Percentiles rank a stretch among this genome's conserved stretches.
Evolutionary conservation across 2,329 filamentous ascomycete species (phyloP).

Genomic region (Fusarium miscanthi): DNA sequence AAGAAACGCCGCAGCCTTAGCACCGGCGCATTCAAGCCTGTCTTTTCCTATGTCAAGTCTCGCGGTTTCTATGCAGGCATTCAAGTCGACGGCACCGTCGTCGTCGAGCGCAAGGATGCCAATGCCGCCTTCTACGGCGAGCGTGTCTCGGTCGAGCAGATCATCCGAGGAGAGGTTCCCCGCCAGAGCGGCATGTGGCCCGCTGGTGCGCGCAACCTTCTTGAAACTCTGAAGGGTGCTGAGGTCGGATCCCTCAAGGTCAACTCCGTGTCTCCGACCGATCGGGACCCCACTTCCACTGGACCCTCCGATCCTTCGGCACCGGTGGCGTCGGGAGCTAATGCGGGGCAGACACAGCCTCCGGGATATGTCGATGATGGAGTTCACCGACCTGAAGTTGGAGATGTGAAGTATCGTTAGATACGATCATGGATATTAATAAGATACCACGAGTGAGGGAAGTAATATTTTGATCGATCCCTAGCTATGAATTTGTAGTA

Average conservation of each 20-base stretch:
- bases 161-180: conserved; percentile 57
- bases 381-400: conserved; percentile 36
- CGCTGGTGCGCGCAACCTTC: conserved; percentile 46
- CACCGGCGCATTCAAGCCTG: conserved; percentile 51
- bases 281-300: conserved; percentile 12
- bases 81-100: conserved; percentile 86
- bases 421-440: not conserved
- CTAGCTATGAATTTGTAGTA: not conserved
- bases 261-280: conserved; percentile 17
- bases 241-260: conserved; percentile 45
- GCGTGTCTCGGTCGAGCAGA: conserved; percentile 57
- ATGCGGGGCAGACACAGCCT: conserved; percentile 22
- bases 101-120: conserved; percentile 87
- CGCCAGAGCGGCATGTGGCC: conserved; percentile 49
- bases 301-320: conserved; percentile 14
- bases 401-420: conserved; percentile 44
- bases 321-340: conserved; percentile 17
- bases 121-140: conserved; percentile 88
- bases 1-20: conserved; percentile 47
- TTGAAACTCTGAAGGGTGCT: conserved; percentile 48
- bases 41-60: conserved; percentile 83
- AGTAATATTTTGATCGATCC: not conserved
- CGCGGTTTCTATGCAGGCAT: conserved; percentile 89
- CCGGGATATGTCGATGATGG: conserved; percentile 44
- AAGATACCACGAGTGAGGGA: conserved; percentile 34